Evolutionary conservation across 305 asterid species (phyloP).

Genomic region (Fraxinus greggii): DNA sequence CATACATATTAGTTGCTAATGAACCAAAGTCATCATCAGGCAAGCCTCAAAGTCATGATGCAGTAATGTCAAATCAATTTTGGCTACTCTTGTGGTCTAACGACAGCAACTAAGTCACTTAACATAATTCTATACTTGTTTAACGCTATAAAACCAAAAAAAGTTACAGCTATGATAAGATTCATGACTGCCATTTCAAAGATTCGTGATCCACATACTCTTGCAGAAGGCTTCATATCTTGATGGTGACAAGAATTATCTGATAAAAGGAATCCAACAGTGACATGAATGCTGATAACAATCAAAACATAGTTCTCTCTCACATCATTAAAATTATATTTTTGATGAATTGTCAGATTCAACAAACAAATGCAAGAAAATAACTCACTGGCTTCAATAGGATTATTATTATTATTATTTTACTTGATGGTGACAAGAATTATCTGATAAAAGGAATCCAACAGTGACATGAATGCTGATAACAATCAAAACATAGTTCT

Average conservation of each 20-base stretch:
- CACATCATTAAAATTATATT: not conserved
- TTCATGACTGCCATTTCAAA: not conserved
- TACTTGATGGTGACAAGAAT: not conserved
- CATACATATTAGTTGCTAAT: not conserved
- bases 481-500: not conserved
- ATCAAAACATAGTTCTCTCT: not conserved
- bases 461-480: not conserved
- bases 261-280: not conserved
- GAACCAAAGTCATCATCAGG: not conserved
- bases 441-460: not conserved
- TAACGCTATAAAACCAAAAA: not conserved
- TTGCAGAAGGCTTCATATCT: not conserved
- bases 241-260: not conserved
- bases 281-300: not conserved
- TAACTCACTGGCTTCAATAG: not conserved
- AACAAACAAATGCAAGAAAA: not conserved
- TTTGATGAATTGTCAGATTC: not conserved
- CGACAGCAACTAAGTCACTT: slow-evolving; percentile 6
- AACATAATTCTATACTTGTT: not conserved
- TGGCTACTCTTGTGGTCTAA: slow-evolving; percentile 11
- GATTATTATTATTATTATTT: too few relatives aligned
- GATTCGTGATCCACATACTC: not conserved
- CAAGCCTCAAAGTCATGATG: not conserved
- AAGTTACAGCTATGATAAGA: not conserved
- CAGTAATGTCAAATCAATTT: not conserved